A percentile compares a stretch with the other conserved stretches of the same genome.
Conservation (phyloP, 805 yeast species). For the Lachancea sp. region DNA sequence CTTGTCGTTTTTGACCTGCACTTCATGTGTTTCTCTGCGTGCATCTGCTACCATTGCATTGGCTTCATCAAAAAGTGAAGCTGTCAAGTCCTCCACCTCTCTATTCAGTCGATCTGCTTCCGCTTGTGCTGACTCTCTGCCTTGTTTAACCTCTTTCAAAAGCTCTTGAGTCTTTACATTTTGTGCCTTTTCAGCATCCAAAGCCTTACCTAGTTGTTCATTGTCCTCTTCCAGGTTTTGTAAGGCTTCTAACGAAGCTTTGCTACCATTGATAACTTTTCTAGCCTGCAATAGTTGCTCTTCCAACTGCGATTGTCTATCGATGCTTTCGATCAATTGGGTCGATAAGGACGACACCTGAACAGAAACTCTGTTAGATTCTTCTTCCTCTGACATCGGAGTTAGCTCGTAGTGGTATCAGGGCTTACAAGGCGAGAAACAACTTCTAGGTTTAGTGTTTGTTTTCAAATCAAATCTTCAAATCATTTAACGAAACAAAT, state of each 20-base stretch:
- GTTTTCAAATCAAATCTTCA: neutral
- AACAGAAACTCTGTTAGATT: slow-evolving; percentile 40
- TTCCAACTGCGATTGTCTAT: slow-evolving; percentile 50
- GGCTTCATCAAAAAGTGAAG: slow-evolving; percentile 75
- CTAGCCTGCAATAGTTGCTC: slow-evolving; percentile 41
- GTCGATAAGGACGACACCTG: slow-evolving; percentile 56
- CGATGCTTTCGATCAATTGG: slow-evolving; percentile 52
- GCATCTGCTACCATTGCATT: slow-evolving; percentile 80
- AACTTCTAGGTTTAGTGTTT: neutral
- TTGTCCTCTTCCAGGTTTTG: slow-evolving; percentile 32
- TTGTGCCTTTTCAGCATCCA: slow-evolving; percentile 17
- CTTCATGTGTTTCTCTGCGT: slow-evolving; percentile 55
- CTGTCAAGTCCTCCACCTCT: slow-evolving; percentile 76
- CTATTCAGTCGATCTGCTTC: slow-evolving; percentile 55
- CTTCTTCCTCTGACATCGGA: slow-evolving; percentile 26
- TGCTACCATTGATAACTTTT: slow-evolving; percentile 26
- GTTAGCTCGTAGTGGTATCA: neutral
- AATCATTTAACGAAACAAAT: too few relatives aligned
- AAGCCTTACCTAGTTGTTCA: slow-evolving; percentile 20
- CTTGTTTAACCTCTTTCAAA: slow-evolving; percentile 29
- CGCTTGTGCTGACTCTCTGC: slow-evolving; percentile 45
- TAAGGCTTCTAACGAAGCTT: slow-evolving; percentile 21
- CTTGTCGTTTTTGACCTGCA: slow-evolving; percentile 52
- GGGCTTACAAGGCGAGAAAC: too few relatives aligned
- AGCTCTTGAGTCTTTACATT: slow-evolving; percentile 19